Base-by-base conservation (phyloP, 768 basidiomycete genomes). In the Sporobolomyces phaffii region DNA sequence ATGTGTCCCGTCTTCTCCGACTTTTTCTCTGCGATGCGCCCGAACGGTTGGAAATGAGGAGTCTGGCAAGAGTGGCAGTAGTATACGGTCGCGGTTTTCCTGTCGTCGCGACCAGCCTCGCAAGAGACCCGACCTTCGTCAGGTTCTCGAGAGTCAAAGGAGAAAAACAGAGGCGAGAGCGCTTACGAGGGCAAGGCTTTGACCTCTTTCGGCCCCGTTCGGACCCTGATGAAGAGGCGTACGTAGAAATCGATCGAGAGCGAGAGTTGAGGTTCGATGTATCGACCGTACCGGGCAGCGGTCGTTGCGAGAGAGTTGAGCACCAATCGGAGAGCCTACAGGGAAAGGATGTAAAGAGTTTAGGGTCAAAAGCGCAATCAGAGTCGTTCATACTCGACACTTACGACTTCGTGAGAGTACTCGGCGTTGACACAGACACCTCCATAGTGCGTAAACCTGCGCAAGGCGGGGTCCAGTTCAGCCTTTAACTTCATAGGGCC, bases 161-260 rank as follows among this genome's bases (percentile, higher is more conserved):
- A n/a, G n/a, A n/a, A n/a, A n/a, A n/a, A n/a, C n/a, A n/a, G n/a
- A n/a, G n/a, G n/a, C n/a, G n/a, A n/a, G n/a, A 41, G 11, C 36
- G 51, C 52, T 33, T 75, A 93, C 93, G 85, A 84, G 28, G 87
- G 81, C 7, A 84, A 78, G 67, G 85, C 86, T 78, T 99, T 99
- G 47, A 93, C 92, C 76, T 92, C 86, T 31, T 86, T 77, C 0
- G 91, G 87, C 5, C 85, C 81, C 0, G 86, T 82, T 58, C 84
- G 80, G 7, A 99, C 80, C 14, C 87, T 85, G 20, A 97, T 84
- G 74, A 97, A 99, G 24, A 98, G 75, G 5, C 96, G 87, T 29
- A 96, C 86, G 77, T 99, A 99, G 77, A 98, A 99, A 74, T 99
- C 96, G 75, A 99, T 94, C 20, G 91, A 94, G 36, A 99, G 81